A percentile compares a stretch with the other conserved stretches of the same genome.
These are phyloP conservation scores for Fragaria ananassa DNA, from an alignment of 306 rosid species.

Conservation along the genomic window DNA sequence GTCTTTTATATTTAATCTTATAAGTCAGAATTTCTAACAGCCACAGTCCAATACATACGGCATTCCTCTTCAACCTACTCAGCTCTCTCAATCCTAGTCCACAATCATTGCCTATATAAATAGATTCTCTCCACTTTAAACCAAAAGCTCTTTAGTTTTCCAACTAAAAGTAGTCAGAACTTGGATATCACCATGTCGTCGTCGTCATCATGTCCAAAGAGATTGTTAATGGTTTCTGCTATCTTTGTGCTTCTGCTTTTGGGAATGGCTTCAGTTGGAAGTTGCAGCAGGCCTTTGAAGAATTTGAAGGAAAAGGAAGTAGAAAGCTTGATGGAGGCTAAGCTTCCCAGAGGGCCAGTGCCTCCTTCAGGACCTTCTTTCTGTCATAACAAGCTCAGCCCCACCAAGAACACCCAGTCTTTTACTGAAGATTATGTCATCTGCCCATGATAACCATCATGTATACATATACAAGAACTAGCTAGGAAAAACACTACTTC, in stretches of 20 bases:
- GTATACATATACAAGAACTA: neutral
- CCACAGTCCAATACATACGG: constrained; percentile 20
- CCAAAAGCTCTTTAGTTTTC: neutral
- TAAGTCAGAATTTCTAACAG: neutral
- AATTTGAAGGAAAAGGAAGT: neutral
- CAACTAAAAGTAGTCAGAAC: neutral
- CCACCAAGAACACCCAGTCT: constrained; percentile 25
- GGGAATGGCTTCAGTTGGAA: constrained; percentile 28
- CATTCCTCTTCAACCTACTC: neutral
- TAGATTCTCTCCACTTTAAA: constrained; percentile 1
- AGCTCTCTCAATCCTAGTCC: constrained; percentile 1
- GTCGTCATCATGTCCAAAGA: constrained; percentile 7
- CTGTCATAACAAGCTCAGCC: constrained; percentile 57
- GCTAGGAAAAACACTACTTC: neutral
- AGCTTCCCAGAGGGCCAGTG: constrained; percentile 57
- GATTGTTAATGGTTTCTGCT: constrained; percentile 10
- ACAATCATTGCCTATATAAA: constrained; percentile 7
- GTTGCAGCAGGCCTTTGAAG: constrained; percentile 32
- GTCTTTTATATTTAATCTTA: neutral
- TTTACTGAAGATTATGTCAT: constrained; percentile 28
- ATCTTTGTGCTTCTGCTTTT: constrained; percentile 26
- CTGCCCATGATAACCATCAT: constrained; percentile 41
- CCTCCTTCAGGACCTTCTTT: constrained; percentile 75
- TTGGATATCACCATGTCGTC: constrained; percentile 26
- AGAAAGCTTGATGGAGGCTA: constrained; percentile 33